Percentiles rank a stretch among this genome's conserved stretches.
phyloP scores from a whole-genome alignment of 208 protist species.

The Leishmania arabica region DNA sequence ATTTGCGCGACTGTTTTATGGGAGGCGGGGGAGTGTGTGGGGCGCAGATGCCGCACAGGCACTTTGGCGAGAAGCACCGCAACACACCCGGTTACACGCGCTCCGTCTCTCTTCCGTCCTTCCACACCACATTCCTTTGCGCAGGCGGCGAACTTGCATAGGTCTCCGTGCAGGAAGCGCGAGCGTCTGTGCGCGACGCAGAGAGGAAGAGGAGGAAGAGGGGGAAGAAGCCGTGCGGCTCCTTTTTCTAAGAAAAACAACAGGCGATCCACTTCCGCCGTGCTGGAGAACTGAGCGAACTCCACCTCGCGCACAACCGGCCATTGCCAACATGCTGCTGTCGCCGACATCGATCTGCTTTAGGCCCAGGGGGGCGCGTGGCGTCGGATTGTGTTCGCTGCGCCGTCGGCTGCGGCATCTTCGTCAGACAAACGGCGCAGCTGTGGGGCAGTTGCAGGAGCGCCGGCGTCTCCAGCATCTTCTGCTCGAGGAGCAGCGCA shows the following conservation, averaged over 20 bases:
- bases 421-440: conserved; percentile 23
- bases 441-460: conserved; percentile 29
- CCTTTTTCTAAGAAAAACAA: not conserved
- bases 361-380: not conserved
- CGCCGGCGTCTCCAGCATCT: conserved; percentile 37
- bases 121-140: not conserved
- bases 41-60: not conserved
- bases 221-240: not conserved
- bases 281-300: not conserved
- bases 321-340: conserved; percentile 4
- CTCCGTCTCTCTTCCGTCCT: not conserved
- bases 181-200: not conserved
- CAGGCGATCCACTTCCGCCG: not conserved
- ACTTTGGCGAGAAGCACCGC: not conserved
- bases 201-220: no score
- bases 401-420: conserved; percentile 34
- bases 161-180: no score
- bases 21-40: not conserved
- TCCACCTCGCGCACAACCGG: not conserved
- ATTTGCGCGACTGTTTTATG: not conserved
- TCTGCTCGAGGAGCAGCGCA: conserved; percentile 13
- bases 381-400: conserved; percentile 10
- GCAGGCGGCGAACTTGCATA: not conserved
- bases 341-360: conserved; percentile 7
- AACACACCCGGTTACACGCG: not conserved